Evolutionary conservation across 345 rosid species (phyloP).

Genomic region (Psidium friedrichsthalianum): DNA sequence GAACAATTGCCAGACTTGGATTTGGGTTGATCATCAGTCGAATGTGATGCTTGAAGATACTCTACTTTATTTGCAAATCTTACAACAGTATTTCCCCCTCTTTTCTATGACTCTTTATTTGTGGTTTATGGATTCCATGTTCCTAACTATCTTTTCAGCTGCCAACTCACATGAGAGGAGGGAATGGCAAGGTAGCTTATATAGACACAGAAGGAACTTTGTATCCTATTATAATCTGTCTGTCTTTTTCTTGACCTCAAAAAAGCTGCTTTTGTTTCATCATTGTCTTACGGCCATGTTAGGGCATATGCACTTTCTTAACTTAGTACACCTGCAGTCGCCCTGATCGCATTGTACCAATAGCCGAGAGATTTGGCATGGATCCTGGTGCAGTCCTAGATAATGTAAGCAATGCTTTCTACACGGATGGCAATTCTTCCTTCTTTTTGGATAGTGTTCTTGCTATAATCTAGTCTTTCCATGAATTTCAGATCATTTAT

Average conservation of each 20-base stretch:
- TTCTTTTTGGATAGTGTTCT: not conserved
- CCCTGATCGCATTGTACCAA: conserved; percentile 77
- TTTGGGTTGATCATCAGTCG: not conserved
- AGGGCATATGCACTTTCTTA: conserved; percentile 14
- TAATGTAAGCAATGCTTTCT: conserved; percentile 35
- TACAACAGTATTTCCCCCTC: not conserved
- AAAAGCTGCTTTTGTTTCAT: not conserved
- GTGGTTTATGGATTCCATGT: not conserved
- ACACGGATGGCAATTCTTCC: not conserved
- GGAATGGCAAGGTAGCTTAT: conserved; percentile 92
- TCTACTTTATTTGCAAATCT: not conserved
- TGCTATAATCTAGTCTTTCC: not conserved
- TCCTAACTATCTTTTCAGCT: conserved; percentile 35
- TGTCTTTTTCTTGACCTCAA: not conserved
- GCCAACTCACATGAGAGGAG: conserved; percentile 78
- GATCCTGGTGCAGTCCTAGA: conserved; percentile 94
- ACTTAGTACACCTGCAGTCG: conserved; percentile 42
- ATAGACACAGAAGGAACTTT: conserved; percentile 88
- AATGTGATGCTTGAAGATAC: not conserved
- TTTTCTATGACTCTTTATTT: not conserved
- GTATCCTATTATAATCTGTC: conserved; percentile 32
- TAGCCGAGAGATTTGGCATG: conserved; percentile 99
- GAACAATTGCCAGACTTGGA: not conserved
- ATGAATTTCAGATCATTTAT: conserved; percentile 55
- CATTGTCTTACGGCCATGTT: not conserved